These are phyloP conservation scores for Candida gigantensis DNA, from an alignment of 1,139 yeast genomes.

Conservation along the genomic window DNA sequence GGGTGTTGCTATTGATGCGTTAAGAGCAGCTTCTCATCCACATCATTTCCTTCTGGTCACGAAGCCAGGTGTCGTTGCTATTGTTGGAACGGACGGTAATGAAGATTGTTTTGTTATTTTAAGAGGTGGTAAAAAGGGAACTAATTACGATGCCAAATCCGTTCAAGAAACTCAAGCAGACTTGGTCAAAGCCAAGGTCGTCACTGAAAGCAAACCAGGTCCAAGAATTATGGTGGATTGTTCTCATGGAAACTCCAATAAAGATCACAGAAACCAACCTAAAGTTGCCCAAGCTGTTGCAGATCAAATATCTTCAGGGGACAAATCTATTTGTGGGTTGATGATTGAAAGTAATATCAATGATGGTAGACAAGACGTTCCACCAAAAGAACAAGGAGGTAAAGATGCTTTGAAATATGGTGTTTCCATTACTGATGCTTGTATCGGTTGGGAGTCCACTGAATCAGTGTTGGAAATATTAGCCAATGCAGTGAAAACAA, in stretches of 20 bases:
- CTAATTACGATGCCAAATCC: conserved; percentile 83
- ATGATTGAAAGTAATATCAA: conserved; percentile 94
- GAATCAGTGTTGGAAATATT: conserved; percentile 75
- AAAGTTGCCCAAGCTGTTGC: conserved; percentile 78
- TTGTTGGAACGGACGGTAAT: conserved; percentile 93
- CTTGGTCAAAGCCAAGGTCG: conserved; percentile 36
- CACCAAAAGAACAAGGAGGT: conserved; percentile 52
- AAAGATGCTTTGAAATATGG: conserved; percentile 84
- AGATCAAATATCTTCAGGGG: conserved; percentile 81
- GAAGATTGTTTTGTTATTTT: conserved; percentile 84
- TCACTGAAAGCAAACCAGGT: conserved; percentile 29
- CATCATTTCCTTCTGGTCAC: conserved; percentile 98
- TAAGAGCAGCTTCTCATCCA: conserved; percentile 85
- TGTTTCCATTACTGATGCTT: conserved; percentile 94
- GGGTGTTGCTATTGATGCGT: conserved; percentile 93
- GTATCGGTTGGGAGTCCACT: conserved; percentile 92
- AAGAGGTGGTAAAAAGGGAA: conserved; percentile 93
- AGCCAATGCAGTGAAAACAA: conserved; percentile 76
- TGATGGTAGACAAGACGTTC: conserved; percentile 90
- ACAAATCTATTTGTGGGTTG: conserved; percentile 78
- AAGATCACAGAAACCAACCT: conserved; percentile 94
- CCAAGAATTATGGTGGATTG: conserved; percentile 85
- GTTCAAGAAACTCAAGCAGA: conserved; percentile 72
- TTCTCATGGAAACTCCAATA: conserved; percentile 94
- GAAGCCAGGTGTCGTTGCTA: conserved; percentile 94